Evolutionary conservation across 306 rosid species (phyloP), one percentile per base, ranked within the genome.

Genomic region (Astragalus membranaceus): DNA sequence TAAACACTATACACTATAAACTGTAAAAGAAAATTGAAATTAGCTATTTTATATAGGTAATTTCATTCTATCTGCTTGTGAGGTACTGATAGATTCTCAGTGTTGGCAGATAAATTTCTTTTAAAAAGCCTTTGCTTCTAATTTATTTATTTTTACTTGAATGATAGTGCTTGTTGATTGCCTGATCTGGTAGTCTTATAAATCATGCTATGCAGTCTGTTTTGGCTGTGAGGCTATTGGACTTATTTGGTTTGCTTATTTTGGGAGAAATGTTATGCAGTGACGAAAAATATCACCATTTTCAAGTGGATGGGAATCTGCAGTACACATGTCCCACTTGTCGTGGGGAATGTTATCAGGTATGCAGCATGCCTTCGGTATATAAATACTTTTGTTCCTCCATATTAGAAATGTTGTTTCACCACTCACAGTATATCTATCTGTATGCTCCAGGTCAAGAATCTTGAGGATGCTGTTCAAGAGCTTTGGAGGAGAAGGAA

Each of bases 401-500:
- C 43, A 8, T 32, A 13, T 12, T 39, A 33, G 11, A 37, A 69
- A 49, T 67, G 67, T 65, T 73, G 10, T 41, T 50, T 52, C 36
- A 39, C 37, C 55, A 54, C 75, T 9, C 44, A 52, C 36, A 26
- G 12, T 65, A 16, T 35, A 43, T 54, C 51, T 26, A 39, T 53
- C 33, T 55, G 42, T 62, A 54, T 13, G 51, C 64, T 59, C 59
- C 77, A 95, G 99, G 91, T 95, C 73, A 81, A 87, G 86, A 85
- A 82, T 85, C 88, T 88, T 26, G 99, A 91, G 74, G 97, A 95
- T 85, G 99, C 99, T 52, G 95, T 88, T 54, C 89, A 83, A 80
- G 97, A 95, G 85, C 93, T 95, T 69, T 95, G 99, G 97, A 89
- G 86, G 85, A 85, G 99, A 86, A 91, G 79, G 82, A 92, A 95